A percentile compares a stretch with the other conserved stretches of the same genome.
phyloP scores from a whole-genome alignment of 306 rosid genomes.

The Luffa aegyptiaca region DNA sequence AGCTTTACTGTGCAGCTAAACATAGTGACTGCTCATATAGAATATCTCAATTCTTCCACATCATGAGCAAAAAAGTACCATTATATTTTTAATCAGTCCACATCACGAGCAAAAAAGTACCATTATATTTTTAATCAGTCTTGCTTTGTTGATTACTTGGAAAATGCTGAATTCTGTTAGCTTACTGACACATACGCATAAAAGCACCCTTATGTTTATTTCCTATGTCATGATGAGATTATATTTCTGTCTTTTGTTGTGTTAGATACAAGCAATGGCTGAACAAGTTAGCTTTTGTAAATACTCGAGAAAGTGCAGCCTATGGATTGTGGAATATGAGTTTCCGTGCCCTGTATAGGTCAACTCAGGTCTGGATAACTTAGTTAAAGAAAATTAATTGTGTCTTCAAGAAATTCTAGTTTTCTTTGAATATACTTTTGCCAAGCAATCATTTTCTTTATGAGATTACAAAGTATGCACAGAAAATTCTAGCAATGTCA shows the following conservation, averaged over 20 bases:
- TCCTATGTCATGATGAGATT: background rate
- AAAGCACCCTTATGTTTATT: background rate
- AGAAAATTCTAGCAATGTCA: background rate
- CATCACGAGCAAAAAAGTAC: background rate
- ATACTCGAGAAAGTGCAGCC: slow-evolving; percentile 53
- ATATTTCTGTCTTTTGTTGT: slow-evolving; percentile 17
- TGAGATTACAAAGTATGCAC: background rate
- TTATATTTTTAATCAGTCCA: background rate
- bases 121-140: background rate
- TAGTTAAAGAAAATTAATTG: background rate
- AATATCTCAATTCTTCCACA: background rate
- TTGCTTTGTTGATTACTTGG: background rate
- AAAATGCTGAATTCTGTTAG: background rate
- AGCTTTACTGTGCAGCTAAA: background rate
- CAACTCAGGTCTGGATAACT: slow-evolving; percentile 51
- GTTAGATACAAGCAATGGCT: slow-evolving; percentile 59
- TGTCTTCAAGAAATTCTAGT: background rate
- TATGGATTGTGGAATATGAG: slow-evolving; percentile 61
- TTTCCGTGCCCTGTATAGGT: slow-evolving; percentile 49
- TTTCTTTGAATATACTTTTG: background rate
- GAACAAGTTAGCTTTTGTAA: slow-evolving; percentile 40
- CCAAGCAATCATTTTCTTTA: background rate
- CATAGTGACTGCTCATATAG: background rate
- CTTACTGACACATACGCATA: background rate
- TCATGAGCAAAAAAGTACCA: background rate